Percentiles rank a stretch among this genome's conserved stretches.
Conservation (phyloP, 176 grass and related monocot genomes). For the Ensete ventricosum region DNA sequence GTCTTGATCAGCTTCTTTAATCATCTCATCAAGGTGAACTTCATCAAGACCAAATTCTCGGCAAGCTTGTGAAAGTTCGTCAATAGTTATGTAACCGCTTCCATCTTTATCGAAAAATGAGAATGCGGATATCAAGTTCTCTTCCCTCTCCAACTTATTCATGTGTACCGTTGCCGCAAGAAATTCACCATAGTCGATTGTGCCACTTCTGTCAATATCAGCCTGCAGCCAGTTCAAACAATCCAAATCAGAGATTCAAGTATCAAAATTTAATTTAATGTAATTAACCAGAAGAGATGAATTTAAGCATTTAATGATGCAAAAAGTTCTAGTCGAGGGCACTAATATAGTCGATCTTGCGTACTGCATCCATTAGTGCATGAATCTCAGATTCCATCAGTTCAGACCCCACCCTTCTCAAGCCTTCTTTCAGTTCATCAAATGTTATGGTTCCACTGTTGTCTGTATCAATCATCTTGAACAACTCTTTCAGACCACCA, state of each 20-base stretch:
- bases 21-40: slow-evolving; percentile 92
- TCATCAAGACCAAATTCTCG: slow-evolving; percentile 70
- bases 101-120: slow-evolving; percentile 91
- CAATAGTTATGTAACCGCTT: slow-evolving; percentile 90
- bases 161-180: slow-evolving; percentile 87
- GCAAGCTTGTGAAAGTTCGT: slow-evolving; percentile 87
- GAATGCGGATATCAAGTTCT: slow-evolving; percentile 82
- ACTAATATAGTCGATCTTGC: slow-evolving; percentile 9
- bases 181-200: slow-evolving; percentile 92
- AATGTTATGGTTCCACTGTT: slow-evolving; percentile 95
- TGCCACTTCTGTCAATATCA: slow-evolving; percentile 54
- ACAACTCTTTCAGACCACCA: slow-evolving; percentile 91
- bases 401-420: slow-evolving; percentile 93
- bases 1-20: slow-evolving; percentile 79
- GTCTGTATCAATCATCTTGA: slow-evolving; percentile 98
- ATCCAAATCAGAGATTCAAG: background rate
- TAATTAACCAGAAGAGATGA: background rate
- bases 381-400: slow-evolving; percentile 90
- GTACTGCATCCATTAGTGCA: slow-evolving; percentile 81
- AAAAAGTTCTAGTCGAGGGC: background rate
- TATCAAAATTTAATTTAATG: background rate
- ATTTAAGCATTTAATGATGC: background rate
- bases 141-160: slow-evolving; percentile 93
- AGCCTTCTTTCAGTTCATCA: slow-evolving; percentile 95
- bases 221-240: slow-evolving; percentile 22